Base-by-base conservation (phyloP, 1,139 yeast species). In the Lodderomyces jiufengensis region DNA sequence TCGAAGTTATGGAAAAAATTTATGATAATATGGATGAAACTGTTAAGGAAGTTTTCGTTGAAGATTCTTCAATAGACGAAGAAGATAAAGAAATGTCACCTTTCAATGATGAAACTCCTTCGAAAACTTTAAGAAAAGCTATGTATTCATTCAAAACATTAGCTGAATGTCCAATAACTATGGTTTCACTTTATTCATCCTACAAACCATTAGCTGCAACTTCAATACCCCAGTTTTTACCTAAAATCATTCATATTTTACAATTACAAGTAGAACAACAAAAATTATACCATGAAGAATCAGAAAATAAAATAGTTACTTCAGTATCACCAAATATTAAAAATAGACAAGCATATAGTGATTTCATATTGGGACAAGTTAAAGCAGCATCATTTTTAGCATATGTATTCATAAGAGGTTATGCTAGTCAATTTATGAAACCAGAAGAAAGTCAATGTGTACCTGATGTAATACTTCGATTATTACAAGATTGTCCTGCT, bases 341-440 rank as follows among this genome's bases (percentile, higher is more conserved):
- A 39, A 86, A 86, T 52, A 73, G 95, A 48, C 72, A 79, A 13
- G 83, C 86, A 0, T 92, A 83, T 59, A 85, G 94, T 43, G 98
- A 94, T 48, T 86, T 92, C 51, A 80, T 92, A 13, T 66, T 86
- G 28, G 94, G 96, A n/a, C 99, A 94, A 59, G 96, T 94, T 27
- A 94, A 94, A 57, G 95, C 97, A 1, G 94, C 95, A 37, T 87
- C 97, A 0, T 92, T 94, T 48, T 67, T 94, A 52, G 97, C 98
- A 0, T 94, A 90, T 56, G 88, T 90, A 2, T 81, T 83, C 46
- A 81, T 94, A 29, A 75, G 97, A 47, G 92, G 95, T 7, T 84
- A 82, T 50, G 80, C 95, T 2, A 74, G 78, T 24, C 80, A 79
- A 33, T 70, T 74, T 37, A 61, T 92, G 47, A 72, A 76, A 36